Evolutionary conservation across 192 early-diverging fungal species (phyloP).

Genomic region (Backusella liffmaniae): DNA sequence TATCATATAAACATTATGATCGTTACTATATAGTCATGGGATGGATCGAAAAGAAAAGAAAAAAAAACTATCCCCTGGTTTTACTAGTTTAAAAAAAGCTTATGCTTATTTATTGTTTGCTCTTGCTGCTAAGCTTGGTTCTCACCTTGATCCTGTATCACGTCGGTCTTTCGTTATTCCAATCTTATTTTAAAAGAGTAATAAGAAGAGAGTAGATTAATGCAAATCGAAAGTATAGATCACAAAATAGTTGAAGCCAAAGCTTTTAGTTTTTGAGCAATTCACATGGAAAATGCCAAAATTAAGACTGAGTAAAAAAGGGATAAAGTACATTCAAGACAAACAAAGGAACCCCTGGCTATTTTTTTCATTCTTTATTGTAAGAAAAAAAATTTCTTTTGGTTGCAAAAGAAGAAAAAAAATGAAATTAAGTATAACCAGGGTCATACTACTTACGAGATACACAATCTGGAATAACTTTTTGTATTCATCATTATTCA

Average conservation of each 20-base stretch:
- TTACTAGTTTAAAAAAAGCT: background rate
- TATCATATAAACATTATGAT: background rate
- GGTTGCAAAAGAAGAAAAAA: background rate
- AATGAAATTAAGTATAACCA: slow-evolving; percentile 4
- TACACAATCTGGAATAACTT: slow-evolving; percentile 10
- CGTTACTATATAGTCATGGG: background rate
- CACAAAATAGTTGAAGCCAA: background rate
- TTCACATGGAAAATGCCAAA: slow-evolving; percentile 9
- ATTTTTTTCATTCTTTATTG: slow-evolving; percentile 7
- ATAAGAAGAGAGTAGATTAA: background rate
- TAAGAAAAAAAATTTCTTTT: background rate
- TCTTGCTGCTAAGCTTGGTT: background rate
- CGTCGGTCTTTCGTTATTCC: background rate
- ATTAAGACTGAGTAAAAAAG: background rate
- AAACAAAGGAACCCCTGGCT: slow-evolving; percentile 5
- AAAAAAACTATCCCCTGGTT: background rate
- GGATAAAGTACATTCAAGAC: slow-evolving; percentile 10
- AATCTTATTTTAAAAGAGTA: background rate
- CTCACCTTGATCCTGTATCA: background rate
- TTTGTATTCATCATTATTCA: slow-evolving; percentile 3
- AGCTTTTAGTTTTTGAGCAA: background rate
- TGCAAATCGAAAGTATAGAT: background rate
- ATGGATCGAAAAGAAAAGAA: background rate
- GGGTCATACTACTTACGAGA: background rate
- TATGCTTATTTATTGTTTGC: background rate